Base-by-base conservation (phyloP, 1,284 basidiomycete genomes). In the Tilletia horrida region DNA sequence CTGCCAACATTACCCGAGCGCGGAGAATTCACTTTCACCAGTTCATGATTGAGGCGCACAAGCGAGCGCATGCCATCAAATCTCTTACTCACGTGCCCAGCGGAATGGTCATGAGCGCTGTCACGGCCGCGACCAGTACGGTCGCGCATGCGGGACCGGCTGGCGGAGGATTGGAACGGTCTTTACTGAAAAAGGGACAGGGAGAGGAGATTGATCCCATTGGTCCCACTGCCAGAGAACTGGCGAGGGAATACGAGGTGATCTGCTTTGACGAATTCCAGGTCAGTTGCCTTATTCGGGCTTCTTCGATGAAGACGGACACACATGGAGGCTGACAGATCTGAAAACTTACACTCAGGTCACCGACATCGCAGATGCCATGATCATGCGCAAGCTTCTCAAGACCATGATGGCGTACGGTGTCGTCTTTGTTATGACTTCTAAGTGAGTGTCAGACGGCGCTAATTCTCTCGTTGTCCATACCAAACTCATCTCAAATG, bases 211-310 rank as follows among this genome's bases (percentile, higher is more conserved):
- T 89, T 11, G 93, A 96, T 81, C 90, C 91, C 23, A 91, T 97
- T 73, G 85, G 88, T 23, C 91, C 92, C 44, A 93, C 97, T 1
- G 93, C 94, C 0, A 85, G 91, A 68, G 91, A 94, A 76, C 84
- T 99, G 67, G 94, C 95, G 3, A 87, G 86, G 48, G 89, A 74
- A 45, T 65, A 70, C 44, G 63, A 73, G 43, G 88, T 99, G 1
- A 84, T 99, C 45, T 97, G 95, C 81, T 97, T 99, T 80, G 95
- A 98, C 81, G 96, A 99, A 84, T 98, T 98, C 80, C 95, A 98
- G 87, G 91, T 90, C 78, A 76, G 65, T 31, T n/a, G n/a, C n/a
- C n/a, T n/a, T n/a, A n/a, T n/a, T n/a, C n/a, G n/a, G n/a, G n/a
- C n/a, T n/a, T n/a, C n/a, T n/a, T n/a, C n/a, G n/a, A n/a, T n/a